A percentile compares a stretch with the other conserved stretches of the same genome.
phyloP scores from a whole-genome alignment of 2,329 filamentous ascomycete genomes.

The Alternaria triticimaculans region DNA sequence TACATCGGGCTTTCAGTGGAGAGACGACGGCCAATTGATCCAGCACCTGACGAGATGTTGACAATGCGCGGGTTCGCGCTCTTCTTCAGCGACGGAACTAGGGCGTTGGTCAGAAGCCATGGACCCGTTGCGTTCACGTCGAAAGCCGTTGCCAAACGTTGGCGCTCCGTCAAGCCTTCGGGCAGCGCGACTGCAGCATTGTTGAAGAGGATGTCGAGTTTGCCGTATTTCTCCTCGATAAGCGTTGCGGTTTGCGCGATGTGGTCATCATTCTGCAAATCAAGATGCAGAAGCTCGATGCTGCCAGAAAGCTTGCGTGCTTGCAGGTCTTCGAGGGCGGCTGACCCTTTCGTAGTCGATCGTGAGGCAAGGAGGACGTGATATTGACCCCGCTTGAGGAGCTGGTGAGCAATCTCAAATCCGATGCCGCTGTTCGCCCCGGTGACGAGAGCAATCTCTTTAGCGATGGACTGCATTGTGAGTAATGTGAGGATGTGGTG shows the following conservation, averaged over 20 bases:
- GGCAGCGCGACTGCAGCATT: conserved; percentile 44
- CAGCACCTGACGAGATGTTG: conserved; percentile 46
- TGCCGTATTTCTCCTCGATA: conserved; percentile 40
- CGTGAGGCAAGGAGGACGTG: conserved; percentile 36
- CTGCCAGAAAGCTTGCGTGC: conserved; percentile 35
- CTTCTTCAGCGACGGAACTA: conserved; percentile 26
- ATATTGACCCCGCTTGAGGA: conserved; percentile 47
- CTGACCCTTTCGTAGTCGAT: conserved; percentile 30
- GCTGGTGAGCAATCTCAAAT: conserved; percentile 52
- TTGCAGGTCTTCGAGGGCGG: conserved; percentile 34
- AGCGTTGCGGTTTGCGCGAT: conserved; percentile 47
- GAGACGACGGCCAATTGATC: conserved; percentile 41
- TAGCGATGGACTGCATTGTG: conserved; percentile 23
- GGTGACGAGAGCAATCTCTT: conserved; percentile 47
- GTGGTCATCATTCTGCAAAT: conserved; percentile 53
- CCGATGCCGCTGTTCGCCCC: conserved; percentile 59
- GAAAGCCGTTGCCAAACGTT: conserved; percentile 34
- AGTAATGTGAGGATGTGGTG: not conserved
- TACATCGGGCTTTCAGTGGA: conserved; percentile 35
- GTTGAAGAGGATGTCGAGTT: conserved; percentile 49
- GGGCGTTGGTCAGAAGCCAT: conserved; percentile 29
- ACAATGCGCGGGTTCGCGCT: conserved; percentile 39
- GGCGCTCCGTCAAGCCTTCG: conserved; percentile 25
- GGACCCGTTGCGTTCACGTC: conserved; percentile 41
- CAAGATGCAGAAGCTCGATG: conserved; percentile 51